Conservation (phyloP, 192 early-diverging fungal genomes). For the Linnemannia zychae region DNA sequence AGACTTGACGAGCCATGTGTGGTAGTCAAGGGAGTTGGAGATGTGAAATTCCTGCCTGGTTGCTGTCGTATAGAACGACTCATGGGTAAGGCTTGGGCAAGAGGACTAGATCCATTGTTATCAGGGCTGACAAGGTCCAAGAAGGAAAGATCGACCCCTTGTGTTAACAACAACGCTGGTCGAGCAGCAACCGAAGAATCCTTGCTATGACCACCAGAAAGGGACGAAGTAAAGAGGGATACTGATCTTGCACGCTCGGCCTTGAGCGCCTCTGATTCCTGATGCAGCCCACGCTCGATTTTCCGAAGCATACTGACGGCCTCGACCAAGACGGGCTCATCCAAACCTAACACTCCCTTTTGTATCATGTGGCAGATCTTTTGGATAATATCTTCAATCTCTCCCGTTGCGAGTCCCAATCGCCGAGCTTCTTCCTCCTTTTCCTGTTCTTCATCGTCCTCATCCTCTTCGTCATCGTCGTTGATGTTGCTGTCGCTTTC, state of each 20-base stretch:
- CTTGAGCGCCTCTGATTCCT: slow-evolving; percentile 21
- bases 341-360: slow-evolving; percentile 40
- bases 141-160: slow-evolving; percentile 45
- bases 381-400: slow-evolving; percentile 53
- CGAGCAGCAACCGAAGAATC: not conserved
- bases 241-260: slow-evolving; percentile 12
- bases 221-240: slow-evolving; percentile 23
- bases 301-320: slow-evolving; percentile 42
- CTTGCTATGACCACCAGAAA: slow-evolving; percentile 4
- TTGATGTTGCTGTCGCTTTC: not conserved
- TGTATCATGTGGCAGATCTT: slow-evolving; percentile 51
- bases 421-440: slow-evolving; percentile 44
- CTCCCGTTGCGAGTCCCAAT: slow-evolving; percentile 35
- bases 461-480: slow-evolving; percentile 20
- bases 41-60: not conserved
- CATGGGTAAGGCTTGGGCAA: not conserved
- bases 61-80: not conserved
- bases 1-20: not conserved
- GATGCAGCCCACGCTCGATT: slow-evolving; percentile 37
- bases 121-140: slow-evolving; percentile 19
- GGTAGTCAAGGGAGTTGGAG: not conserved
- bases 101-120: not conserved
- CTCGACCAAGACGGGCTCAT: slow-evolving; percentile 43
- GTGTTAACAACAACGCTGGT: slow-evolving; percentile 29
- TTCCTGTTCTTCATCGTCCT: slow-evolving; percentile 31